Base-by-base conservation (phyloP, 495 filamentous ascomycete species). In the Penicillium odoratum region DNA sequence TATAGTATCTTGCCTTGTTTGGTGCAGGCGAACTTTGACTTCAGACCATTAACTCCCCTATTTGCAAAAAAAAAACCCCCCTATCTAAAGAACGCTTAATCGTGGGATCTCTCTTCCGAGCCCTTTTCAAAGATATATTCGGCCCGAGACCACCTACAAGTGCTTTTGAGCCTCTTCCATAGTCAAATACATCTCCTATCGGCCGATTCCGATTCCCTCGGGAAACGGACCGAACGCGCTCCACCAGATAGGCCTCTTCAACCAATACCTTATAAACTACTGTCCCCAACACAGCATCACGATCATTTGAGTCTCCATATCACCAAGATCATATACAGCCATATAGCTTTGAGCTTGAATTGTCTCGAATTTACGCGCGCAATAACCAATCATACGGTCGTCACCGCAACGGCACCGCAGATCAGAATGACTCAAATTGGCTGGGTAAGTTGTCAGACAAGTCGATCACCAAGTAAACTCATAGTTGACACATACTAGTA, bases 381-480 rank as follows among this genome's bases (percentile, higher is more conserved):
- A 18, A 21, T n/a, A 51, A n/a, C 36, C 29, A 58, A 48, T 29
- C 10, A 29, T 2, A 21, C 21, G 21, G 21, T 21, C 21, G 21
- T 21, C 21, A 21, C 21, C 21, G 15, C 38, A 16, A 9, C 13
- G 28, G 21, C n/a, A 52, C 18, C 31, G 16, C 7, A 51, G 46
- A 48, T 21, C 67, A 65, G 26, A 28, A 75, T 77, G 74, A 55
- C 67, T 60, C 73, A 72, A 60, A 72, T 77, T 50, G 74, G 74
- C 63, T 77, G 74, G 74, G 74, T 72, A 60, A 59, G 62, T 56
- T 15, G 11, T 16, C 30, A 2, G 3, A 4, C 38, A 5, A 42
- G 13, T 28, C 33, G 16, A 38, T 13, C 8, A 16, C 21, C 45
- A 7, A 43, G 13, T 9, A 4, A 30, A 16, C 45, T 28, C 16